These are phyloP conservation scores for Leptodermis oblonga DNA, from an alignment of 257 asterid genomes.

Conservation along the genomic window DNA sequence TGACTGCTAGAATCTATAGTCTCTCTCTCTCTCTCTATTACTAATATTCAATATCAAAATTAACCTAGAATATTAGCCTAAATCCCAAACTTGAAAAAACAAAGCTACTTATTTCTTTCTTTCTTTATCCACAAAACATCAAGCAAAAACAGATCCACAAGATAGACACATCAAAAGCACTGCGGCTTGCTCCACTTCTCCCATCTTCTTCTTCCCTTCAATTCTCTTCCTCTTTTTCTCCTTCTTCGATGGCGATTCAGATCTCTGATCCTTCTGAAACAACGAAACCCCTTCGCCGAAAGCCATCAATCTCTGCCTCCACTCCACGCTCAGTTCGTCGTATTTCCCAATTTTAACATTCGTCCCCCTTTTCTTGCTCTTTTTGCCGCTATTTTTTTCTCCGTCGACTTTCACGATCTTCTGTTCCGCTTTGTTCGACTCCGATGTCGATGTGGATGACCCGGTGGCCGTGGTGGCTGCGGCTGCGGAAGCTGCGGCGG, in stretches of 20 bases:
- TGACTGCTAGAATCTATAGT: too few relatives aligned
- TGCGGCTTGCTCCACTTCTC: constrained; percentile 74
- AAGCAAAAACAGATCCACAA: constrained; percentile 57
- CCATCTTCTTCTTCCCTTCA: constrained; percentile 30
- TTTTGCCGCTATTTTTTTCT: not conserved
- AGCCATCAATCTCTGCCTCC: constrained; percentile 40
- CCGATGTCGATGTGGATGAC: not conserved
- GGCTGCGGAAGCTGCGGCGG: not conserved
- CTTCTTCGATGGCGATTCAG: constrained; percentile 23
- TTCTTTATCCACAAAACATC: too few relatives aligned
- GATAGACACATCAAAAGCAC: constrained; percentile 68
- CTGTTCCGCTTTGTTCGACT: constrained; percentile 5
- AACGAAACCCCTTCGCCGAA: constrained; percentile 34
- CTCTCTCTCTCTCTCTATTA: too few relatives aligned
- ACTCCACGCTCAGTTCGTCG: constrained; percentile 17
- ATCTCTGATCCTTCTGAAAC: constrained; percentile 26
- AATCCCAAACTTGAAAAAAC: too few relatives aligned
- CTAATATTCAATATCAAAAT: too few relatives aligned
- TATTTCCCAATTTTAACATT: constrained; percentile 23
- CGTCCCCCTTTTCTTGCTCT: constrained; percentile 20
- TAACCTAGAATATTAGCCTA: too few relatives aligned
- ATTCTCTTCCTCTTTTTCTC: constrained; percentile 18
- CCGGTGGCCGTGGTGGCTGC: not conserved
- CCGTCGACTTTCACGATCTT: constrained; percentile 15
- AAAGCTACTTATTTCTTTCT: too few relatives aligned